Percentiles rank a stretch among this genome's conserved stretches.
Conservation (phyloP, 1,284 basidiomycete genomes). For the Apiotrichum siamense region DNA sequence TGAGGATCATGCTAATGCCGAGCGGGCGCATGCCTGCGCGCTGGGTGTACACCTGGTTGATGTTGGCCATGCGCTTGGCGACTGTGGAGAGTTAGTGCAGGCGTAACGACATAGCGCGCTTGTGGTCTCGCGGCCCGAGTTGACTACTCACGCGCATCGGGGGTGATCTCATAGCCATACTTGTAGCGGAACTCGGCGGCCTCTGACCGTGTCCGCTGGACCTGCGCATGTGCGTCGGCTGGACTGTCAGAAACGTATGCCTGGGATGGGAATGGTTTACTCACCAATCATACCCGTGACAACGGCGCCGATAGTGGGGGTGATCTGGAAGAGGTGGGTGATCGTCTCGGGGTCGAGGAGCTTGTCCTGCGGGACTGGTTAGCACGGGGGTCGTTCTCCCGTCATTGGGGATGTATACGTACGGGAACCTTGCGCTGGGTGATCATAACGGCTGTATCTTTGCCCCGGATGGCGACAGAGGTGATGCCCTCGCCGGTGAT, state of each 20-base stretch:
- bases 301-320: slow-evolving; percentile 93
- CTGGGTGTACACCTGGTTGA: slow-evolving; percentile 99
- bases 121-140: no score
- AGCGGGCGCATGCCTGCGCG: slow-evolving; percentile 94
- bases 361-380: slow-evolving; percentile 66
- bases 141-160: slow-evolving; percentile 61
- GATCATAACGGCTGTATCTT: slow-evolving; percentile 90
- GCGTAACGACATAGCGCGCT: no score
- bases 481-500: slow-evolving; percentile 96
- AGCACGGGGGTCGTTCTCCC: neutral
- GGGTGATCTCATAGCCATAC: slow-evolving; percentile 96
- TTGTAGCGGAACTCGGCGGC: slow-evolving; percentile 95
- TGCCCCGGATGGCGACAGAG: slow-evolving; percentile 83
- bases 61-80: slow-evolving; percentile 89
- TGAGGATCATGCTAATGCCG: slow-evolving; percentile 95
- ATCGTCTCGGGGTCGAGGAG: slow-evolving; percentile 91
- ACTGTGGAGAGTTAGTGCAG: slow-evolving; percentile 47
- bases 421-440: slow-evolving; percentile 99
- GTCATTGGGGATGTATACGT: slow-evolving; percentile 24
- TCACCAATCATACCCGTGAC: slow-evolving; percentile 91
- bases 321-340: slow-evolving; percentile 94
- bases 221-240: slow-evolving; percentile 93
- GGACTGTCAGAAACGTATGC: slow-evolving; percentile 4
- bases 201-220: slow-evolving; percentile 78
- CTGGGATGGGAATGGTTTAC: slow-evolving; percentile 18